A percentile compares a stretch with the other conserved stretches of the same genome.
phyloP scores from a whole-genome alignment of 1,284 basidiomycete species.

The Cryptococcus sp. region DNA sequence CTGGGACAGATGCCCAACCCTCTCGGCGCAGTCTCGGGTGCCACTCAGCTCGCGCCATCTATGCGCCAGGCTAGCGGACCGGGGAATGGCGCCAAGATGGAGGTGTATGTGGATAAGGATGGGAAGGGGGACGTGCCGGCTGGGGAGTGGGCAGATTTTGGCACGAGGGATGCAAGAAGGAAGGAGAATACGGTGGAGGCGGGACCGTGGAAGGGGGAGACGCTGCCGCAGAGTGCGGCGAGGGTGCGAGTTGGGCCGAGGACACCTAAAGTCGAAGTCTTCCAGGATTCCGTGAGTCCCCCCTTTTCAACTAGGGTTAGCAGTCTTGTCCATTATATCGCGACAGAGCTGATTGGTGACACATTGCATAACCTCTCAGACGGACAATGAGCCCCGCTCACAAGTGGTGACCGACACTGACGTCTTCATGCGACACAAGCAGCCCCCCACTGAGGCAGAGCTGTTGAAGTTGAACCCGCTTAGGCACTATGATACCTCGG shows the following conservation, averaged over 20 bases:
- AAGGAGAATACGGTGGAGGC: conserved; percentile 55
- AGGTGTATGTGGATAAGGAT: conserved; percentile 49
- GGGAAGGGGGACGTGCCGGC: conserved; percentile 24
- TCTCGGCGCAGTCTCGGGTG: conserved; percentile 25
- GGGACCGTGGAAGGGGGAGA: conserved; percentile 53
- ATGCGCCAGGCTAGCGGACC: conserved; percentile 18
- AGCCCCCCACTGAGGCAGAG: conserved; percentile 50
- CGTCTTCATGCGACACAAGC: conserved; percentile 42
- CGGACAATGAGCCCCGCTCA: conserved; percentile 13
- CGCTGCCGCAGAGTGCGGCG: conserved; percentile 45
- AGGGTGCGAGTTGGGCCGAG: conserved; percentile 39
- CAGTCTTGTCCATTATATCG: background rate
- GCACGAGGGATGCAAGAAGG: conserved; percentile 51
- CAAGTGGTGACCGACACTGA: conserved; percentile 38
- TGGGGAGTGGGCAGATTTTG: conserved; percentile 53
- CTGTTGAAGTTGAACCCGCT: conserved; percentile 58
- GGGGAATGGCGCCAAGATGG: conserved; percentile 49
- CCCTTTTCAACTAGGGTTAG: background rate
- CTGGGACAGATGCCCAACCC: conserved; percentile 30
- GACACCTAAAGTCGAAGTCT: conserved; percentile 55
- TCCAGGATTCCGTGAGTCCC: conserved; percentile 51
- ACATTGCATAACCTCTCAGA: conserved; percentile 11
- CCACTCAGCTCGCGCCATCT: conserved; percentile 28
- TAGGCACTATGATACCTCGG: conserved; percentile 51
- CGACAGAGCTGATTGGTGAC: conserved; percentile 5